A percentile compares a stretch with the other conserved stretches of the same genome.
phyloP scores from a whole-genome alignment of 441 rosid genomes.

The Populus tomentosa region DNA sequence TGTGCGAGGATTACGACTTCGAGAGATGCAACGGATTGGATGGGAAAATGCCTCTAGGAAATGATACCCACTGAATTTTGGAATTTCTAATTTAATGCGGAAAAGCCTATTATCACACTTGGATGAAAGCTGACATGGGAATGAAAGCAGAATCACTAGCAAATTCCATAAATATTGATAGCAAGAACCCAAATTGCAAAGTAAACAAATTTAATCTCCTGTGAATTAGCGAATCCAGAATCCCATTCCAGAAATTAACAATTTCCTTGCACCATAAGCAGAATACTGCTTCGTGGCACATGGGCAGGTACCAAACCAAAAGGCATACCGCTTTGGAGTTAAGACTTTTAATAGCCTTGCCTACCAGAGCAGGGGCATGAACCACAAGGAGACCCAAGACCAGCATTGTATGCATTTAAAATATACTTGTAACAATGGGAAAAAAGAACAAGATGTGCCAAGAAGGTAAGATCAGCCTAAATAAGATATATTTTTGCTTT shows the following conservation, averaged over 20 bases:
- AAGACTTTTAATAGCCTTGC: not conserved
- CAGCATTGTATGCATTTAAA: not conserved
- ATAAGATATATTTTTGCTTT: not conserved
- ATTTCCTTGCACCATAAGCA: not conserved
- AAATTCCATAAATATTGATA: slow-evolving; percentile 5
- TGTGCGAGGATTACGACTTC: slow-evolving; percentile 40
- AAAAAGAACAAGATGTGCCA: not conserved
- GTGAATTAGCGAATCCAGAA: not conserved
- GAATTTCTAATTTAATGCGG: slow-evolving; percentile 48
- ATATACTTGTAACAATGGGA: not conserved
- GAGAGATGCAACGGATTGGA: slow-evolving; percentile 63
- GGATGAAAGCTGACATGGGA: slow-evolving; percentile 57
- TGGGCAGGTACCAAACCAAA: not conserved
- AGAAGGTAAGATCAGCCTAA: not conserved
- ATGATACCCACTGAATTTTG: slow-evolving; percentile 39
- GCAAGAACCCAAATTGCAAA: not conserved
- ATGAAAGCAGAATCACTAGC: slow-evolving; percentile 7
- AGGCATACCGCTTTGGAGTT: not conserved
- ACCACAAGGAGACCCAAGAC: not conserved
- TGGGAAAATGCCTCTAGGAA: slow-evolving; percentile 57
- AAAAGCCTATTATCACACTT: slow-evolving; percentile 70
- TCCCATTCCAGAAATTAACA: not conserved
- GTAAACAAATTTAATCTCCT: not conserved
- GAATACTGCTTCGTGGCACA: not conserved
- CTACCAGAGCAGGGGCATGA: not conserved